Conservation (phyloP, 345 rosid species). For the Hibiscus mutabilis region DNA sequence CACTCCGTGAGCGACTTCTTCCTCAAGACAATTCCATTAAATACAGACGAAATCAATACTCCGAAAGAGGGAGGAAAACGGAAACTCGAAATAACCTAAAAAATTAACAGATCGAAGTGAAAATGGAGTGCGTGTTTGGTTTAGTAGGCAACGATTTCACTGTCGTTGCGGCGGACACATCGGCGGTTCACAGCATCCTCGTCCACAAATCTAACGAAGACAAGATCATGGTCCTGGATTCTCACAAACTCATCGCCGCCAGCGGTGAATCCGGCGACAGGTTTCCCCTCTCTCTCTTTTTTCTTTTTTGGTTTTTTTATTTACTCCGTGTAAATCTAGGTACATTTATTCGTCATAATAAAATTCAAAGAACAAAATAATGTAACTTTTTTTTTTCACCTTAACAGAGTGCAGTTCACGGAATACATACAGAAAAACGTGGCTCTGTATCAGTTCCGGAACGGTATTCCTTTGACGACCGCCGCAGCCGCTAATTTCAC, state of each 20-base stretch:
- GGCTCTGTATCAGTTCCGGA: constrained; percentile 79
- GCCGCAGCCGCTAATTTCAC: constrained; percentile 58
- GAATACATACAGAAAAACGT: constrained; percentile 97
- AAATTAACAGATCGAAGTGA: constrained; percentile 18
- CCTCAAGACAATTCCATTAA: constrained; percentile 22
- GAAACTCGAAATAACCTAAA: neutral
- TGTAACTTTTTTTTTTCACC: neutral
- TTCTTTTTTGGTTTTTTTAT: neutral
- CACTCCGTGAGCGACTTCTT: constrained; percentile 9
- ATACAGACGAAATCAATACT: neutral
- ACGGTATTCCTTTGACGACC: constrained; percentile 87
- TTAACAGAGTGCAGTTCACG: constrained; percentile 82
- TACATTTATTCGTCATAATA: neutral
- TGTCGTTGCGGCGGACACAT: constrained; percentile 73
- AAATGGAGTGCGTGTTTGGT: constrained; percentile 96
- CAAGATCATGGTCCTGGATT: constrained; percentile 93
- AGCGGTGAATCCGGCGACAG: constrained; percentile 98
- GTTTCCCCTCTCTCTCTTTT: constrained; percentile 19
- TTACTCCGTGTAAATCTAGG: neutral
- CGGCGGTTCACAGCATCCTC: constrained; percentile 86
- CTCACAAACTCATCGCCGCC: constrained; percentile 93
- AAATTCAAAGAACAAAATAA: neutral
- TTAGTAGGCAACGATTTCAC: constrained; percentile 85
- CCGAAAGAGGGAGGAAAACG: neutral
- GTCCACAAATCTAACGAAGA: constrained; percentile 29